Base-by-base conservation (phyloP, 371 early-diverging fungal species). In the Umbelopsis sp. region DNA sequence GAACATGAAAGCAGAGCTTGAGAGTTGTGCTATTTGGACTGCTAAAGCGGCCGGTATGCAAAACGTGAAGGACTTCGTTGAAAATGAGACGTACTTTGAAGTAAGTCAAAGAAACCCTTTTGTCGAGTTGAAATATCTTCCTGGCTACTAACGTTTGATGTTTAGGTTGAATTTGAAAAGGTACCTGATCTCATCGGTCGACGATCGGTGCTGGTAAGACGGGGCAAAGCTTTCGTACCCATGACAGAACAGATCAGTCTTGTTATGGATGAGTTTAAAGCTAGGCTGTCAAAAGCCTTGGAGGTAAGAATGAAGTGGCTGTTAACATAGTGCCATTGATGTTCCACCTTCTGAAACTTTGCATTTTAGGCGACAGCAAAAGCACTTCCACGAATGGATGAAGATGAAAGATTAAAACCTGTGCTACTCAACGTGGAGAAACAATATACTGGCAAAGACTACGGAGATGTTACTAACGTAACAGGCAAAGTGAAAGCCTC, bases 341-440 rank as follows among this genome's bases (percentile, higher is more conserved):
- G 20, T 48, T 9, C 6, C 18, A 20, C 7, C 16, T 12, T 20
- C 48, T 48, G 18, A n/a, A 4, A 35, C 11, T n/a, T 69, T 8
- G 20, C 52, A 11, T 6, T 32, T 29, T 44, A 86, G 87, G 77
- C 80, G 24, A 90, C 92, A 4, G 87, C 91, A 35, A 87, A 88
- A 69, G 86, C 91, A 9, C 75, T 98, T 68, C 95, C 96, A 50
- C 83, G 91, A 50, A 85, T 98, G 89, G 97, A 96, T 69, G 96
- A 97, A 76, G 97, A 97, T 72, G 95, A 96, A 70, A 90, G 98
- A 25, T 76, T 99, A 63, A 77, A 90, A 52, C 97, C 98, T 0
- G 86, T 98, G 32, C 83, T 99, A 52, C 78, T 87, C 68, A 94
- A 94, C 63, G 83, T 97, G 44, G 92, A 93, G 73, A 90, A 88